Conservation (phyloP, 1,284 basidiomycete genomes). For the Amylostereum areolatum region DNA sequence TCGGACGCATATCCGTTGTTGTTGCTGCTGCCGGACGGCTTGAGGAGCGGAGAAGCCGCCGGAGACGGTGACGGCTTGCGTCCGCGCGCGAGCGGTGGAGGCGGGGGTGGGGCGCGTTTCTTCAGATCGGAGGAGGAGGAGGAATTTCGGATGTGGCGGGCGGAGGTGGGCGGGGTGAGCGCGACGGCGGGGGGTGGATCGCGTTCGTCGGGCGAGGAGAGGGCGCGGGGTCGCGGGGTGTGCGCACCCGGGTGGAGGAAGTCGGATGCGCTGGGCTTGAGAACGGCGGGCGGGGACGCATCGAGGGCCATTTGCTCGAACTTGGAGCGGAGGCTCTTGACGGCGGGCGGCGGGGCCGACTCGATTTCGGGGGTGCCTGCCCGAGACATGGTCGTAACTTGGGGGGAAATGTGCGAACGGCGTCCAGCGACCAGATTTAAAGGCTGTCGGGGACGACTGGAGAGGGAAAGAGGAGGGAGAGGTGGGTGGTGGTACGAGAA, state of each 20-base stretch:
- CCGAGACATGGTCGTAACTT: neutral
- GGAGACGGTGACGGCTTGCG: conserved; percentile 34
- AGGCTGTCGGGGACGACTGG: no score
- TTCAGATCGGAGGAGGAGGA: conserved; percentile 53
- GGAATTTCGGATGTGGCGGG: conserved; percentile 31
- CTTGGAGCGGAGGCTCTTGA: conserved; percentile 58
- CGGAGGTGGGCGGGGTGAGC: conserved; percentile 3
- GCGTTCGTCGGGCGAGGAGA: conserved; percentile 19
- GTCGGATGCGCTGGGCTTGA: conserved; percentile 13
- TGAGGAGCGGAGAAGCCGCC: conserved; percentile 34
- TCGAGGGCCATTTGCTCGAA: conserved; percentile 55
- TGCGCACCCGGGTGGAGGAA: conserved; percentile 23
- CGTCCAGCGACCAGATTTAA: no score
- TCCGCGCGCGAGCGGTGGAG: conserved; percentile 38
- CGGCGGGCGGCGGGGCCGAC: conserved; percentile 48
- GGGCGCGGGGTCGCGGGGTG: conserved; percentile 33
- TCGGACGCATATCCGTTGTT: conserved; percentile 9
- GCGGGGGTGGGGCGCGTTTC: conserved; percentile 54
- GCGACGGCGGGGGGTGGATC: neutral
- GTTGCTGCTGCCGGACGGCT: conserved; percentile 34
- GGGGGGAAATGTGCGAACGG: no score
- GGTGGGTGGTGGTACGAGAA: no score
- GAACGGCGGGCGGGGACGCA: conserved; percentile 10
- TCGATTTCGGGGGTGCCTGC: conserved; percentile 25
- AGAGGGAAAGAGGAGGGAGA: neutral